Conservation (phyloP, 129 eudicot species). For the Flaveria ramosissima region DNA sequence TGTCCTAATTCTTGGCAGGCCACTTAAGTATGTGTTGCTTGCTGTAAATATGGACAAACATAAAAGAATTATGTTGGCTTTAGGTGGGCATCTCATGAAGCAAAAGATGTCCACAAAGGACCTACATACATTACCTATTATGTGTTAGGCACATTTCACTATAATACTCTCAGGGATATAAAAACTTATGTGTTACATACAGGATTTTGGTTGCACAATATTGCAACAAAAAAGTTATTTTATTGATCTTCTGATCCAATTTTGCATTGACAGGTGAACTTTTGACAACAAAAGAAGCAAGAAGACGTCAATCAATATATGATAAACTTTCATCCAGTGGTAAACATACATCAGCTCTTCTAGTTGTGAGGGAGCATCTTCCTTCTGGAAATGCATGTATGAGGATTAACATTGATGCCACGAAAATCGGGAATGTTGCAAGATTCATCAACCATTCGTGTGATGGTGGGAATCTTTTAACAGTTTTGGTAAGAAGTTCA, state of each 20-base stretch:
- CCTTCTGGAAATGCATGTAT: constrained; percentile 80
- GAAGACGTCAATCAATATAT: constrained; percentile 60
- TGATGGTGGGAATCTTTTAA: constrained; percentile 85
- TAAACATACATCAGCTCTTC: constrained; percentile 63
- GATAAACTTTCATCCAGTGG: constrained; percentile 52
- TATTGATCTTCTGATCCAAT: not conserved
- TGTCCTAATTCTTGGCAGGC: constrained; percentile 52
- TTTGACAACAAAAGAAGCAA: constrained; percentile 79
- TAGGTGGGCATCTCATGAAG: constrained; percentile 45
- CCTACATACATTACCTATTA: constrained; percentile 26
- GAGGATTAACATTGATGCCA: constrained; percentile 91
- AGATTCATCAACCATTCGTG: constrained; percentile 94
- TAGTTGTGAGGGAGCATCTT: constrained; percentile 93
- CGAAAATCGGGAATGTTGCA: constrained; percentile 67
- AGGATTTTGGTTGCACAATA: no score
- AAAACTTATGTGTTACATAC: no score
- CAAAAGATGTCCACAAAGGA: constrained; percentile 36
- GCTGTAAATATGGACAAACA: constrained; percentile 48
- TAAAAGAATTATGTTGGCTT: constrained; percentile 33
- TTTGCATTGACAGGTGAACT: constrained; percentile 60
- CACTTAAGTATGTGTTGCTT: constrained; percentile 45
- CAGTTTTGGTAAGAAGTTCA: constrained; percentile 61
- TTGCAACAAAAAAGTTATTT: not conserved
- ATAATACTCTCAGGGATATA: not conserved
- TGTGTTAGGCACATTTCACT: not conserved